Conservation (phyloP, 2,329 filamentous ascomycete genomes). For the Colletotrichum kahawae region DNA sequence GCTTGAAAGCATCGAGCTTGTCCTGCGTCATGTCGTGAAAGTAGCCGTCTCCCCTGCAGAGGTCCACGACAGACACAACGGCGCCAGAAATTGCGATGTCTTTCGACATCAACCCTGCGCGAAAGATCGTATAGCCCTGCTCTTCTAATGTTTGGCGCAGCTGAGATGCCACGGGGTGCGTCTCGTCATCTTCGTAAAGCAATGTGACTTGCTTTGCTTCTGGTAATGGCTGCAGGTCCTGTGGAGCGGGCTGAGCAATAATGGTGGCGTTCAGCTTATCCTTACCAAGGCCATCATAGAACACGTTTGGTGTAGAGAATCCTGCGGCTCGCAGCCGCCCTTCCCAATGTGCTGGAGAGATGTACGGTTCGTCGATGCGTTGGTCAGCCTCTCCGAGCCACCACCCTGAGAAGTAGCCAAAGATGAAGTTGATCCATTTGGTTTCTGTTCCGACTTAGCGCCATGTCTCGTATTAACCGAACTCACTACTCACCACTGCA, state of each 20-base stretch:
- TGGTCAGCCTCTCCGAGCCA: conserved; percentile 29
- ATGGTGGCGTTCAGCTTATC: background rate
- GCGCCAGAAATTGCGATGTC: background rate
- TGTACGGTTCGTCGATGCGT: conserved; percentile 29
- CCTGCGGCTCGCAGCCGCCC: background rate
- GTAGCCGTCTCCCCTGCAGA: background rate
- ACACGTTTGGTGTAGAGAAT: background rate
- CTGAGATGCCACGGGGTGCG: background rate
- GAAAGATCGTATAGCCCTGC: background rate
- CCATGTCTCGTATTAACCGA: fast-evolving
- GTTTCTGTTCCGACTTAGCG: background rate
- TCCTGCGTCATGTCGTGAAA: conserved; percentile 1
- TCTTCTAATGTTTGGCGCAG: background rate
- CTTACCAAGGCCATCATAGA: background rate
- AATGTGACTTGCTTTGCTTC: background rate
- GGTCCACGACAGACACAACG: background rate
- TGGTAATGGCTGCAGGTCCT: background rate
- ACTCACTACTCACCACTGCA: background rate
- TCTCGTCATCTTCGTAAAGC: background rate
- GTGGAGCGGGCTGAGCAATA: background rate
- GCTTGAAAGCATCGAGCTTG: background rate
- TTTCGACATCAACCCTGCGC: background rate
- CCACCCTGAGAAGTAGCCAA: conserved; percentile 30
- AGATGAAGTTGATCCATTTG: conserved; percentile 33
- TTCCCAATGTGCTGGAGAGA: conserved; percentile 7